Percentiles rank a stretch among this genome's conserved stretches.
Conservation (phyloP, 73 alveolate genomes). For the Paramecium octaurelia region DNA sequence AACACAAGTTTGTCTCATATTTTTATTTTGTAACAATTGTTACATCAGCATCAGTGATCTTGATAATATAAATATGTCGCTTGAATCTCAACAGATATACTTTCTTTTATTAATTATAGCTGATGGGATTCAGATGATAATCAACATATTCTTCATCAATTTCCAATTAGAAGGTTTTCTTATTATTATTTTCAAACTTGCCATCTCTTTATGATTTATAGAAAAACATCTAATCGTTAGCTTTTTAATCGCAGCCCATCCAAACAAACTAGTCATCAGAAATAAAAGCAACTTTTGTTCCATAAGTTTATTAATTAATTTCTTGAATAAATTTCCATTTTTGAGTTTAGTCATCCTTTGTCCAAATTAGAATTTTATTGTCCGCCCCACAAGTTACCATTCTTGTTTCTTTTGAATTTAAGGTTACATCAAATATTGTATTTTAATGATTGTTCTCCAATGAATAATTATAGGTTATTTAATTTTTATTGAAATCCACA, state of each 20-base stretch:
- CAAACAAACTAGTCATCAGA: background rate
- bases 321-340: background rate
- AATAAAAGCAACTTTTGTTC: background rate
- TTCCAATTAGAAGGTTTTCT: background rate
- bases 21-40: background rate
- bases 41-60: background rate
- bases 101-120: background rate
- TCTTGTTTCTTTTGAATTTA: background rate
- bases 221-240: background rate
- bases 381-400: background rate
- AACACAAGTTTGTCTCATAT: background rate
- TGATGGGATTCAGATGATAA: background rate
- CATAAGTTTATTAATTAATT: background rate
- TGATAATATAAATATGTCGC: background rate
- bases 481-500: background rate
- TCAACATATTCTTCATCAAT: background rate
- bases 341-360: background rate
- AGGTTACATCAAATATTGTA: background rate
- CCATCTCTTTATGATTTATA: background rate
- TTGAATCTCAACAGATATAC: background rate
- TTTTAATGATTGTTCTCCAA: background rate
- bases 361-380: background rate
- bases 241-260: background rate
- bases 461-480: background rate
- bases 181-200: background rate